Evolutionary conservation across 2,329 filamentous ascomycete species (phyloP), one percentile per base, ranked within the genome.

Genomic region (Penicillium sumatraense): DNA sequence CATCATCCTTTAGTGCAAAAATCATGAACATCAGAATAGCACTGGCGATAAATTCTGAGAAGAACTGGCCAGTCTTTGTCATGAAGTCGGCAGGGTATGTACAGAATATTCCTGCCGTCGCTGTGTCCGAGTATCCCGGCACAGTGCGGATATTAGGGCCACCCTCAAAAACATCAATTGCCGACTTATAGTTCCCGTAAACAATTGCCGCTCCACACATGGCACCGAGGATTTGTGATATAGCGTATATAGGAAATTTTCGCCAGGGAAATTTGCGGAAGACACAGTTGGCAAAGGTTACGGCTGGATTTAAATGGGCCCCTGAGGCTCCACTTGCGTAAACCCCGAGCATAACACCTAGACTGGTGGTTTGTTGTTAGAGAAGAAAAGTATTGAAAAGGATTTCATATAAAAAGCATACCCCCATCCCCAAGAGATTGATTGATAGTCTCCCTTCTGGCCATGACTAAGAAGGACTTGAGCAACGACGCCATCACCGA

Each of bases 21-120:
- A 91, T 89, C 57, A 86, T 78, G 65, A 90, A 89, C 82, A 89
- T 88, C 21, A 91, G 74, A 27, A 91, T 79, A 0, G 86, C 75
- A 54, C 82, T 87, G 14, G 87, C 85, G 47, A 91, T 78, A 60
- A 90, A 87, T 64, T 91, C 89, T 18, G 84, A 87, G 66, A 90
- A 89, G 74, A 90, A 89, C 74, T 88, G 85, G 45, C 82, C 84
- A 0, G 85, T 83, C 47, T 81, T 85, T 2, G 84, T 86, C 78
- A 90, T 80, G 71, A 90, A 78, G 1, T 66, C 61, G 1, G 72
- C 74, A 0, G 88, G 88, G 64, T 91, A 91, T 0, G 89, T 90
- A 78, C 85, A 88, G 70, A 91, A 91, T 60, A 91, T 85, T 2
- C 84, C 87, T 0, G 86, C 89, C 5, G 87, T 87, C 1, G 87